Evolutionary conservation across 1,139 yeast genomes (phyloP), one percentile per base, ranked within the genome.

Genomic region (Yamadazyma taylorii): DNA sequence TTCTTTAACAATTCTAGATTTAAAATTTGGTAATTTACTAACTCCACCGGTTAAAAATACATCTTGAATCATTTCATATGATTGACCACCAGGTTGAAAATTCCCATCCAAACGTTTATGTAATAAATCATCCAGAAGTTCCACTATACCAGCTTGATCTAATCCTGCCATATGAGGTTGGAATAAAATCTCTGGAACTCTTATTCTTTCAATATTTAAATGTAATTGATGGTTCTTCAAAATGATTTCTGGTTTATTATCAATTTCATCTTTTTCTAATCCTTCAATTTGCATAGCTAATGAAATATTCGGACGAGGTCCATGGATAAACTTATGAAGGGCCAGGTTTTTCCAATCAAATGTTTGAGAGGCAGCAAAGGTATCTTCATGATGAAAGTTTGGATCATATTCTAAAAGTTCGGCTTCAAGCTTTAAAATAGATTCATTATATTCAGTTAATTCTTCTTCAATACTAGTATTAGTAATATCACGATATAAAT

Each of bases 81-180:
- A 68, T 44, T 80, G 80, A 7, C 83, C 85, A 1, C 79, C 76
- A 29, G 69, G 63, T 3, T 67, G 66, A 32, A 67, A 63, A 36
- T 70, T 72, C 0, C 79, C 75, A 25, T 76, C 79, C 34, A 83
- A 67, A 48, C 90, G 73, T 37, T 79, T 76, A 34, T 76, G 54
- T 5, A 90, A 55, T 12, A 88, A 71, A 44, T 82, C 87, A 47
- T 82, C 84, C 43, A 82, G 74, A 30, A 89, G 62, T 59, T 94
- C 98, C 14, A 77, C 58, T 10, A 94, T 70, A 16, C 97, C 97
- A 0, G 97, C 96, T 60, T 90, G 97, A 58, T 94, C 98, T 24
- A 89, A 68, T 11, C 98, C 98, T 0, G 95, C 96, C 46, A 92
- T 88, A 11, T 82, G 76, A n/a, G 99, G 98, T 57, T 90, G 95